These are phyloP conservation scores for Ustilago sp. DNA, from an alignment of 1,284 basidiomycete genomes.

Conservation along the genomic window DNA sequence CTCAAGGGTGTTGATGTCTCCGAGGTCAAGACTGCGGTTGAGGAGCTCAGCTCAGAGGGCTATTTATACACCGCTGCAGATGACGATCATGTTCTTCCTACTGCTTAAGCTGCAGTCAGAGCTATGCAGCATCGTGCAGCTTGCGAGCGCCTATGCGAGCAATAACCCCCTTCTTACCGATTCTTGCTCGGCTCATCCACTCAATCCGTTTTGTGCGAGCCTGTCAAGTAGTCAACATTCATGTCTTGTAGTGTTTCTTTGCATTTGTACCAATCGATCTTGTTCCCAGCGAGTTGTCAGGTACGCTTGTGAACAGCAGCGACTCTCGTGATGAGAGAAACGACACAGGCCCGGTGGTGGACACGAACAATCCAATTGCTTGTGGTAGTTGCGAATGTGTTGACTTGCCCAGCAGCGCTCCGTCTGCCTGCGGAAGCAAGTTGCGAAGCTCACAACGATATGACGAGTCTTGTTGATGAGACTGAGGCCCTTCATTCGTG, in stretches of 20 bases:
- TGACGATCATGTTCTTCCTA: conserved; percentile 62
- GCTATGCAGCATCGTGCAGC: too few relatives aligned
- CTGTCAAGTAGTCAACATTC: not conserved
- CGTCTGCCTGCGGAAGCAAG: too few relatives aligned
- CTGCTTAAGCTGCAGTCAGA: conserved; percentile 26
- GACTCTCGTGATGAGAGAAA: too few relatives aligned
- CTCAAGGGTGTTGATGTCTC: conserved; percentile 41
- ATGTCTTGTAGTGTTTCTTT: conserved; percentile 3
- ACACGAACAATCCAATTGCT: too few relatives aligned
- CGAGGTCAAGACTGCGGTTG: conserved; percentile 55
- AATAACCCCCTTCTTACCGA: not conserved
- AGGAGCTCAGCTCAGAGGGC: conserved; percentile 60
- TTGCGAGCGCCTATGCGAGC: not conserved
- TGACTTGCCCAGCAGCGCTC: too few relatives aligned
- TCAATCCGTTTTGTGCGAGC: not conserved
- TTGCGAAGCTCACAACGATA: too few relatives aligned
- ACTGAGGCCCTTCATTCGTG: too few relatives aligned
- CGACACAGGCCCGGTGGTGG: too few relatives aligned
- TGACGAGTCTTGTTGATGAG: too few relatives aligned
- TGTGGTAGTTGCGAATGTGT: too few relatives aligned
- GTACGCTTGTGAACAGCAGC: too few relatives aligned
- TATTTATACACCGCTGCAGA: conserved; percentile 63
- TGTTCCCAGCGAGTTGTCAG: not conserved
- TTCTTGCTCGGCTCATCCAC: not conserved
- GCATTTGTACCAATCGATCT: conserved; percentile 8